These are phyloP conservation scores for Lagerstroemia speciosa DNA, from an alignment of 345 rosid species.

Conservation along the genomic window DNA sequence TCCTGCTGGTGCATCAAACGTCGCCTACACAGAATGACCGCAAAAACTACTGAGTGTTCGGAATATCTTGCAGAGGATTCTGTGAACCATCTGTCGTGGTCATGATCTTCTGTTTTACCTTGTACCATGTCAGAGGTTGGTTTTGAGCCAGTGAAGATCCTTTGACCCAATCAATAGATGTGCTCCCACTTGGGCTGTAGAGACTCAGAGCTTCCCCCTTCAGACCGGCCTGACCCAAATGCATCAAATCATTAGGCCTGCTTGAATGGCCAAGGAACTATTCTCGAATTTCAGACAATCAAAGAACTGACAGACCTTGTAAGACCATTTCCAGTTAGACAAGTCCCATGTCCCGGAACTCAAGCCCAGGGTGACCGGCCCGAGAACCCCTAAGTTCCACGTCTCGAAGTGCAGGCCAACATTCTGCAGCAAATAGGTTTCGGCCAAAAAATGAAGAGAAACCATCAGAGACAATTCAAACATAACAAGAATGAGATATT, in stretches of 20 bases:
- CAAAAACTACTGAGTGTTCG: slow-evolving; percentile 1
- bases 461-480: background rate
- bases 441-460: background rate
- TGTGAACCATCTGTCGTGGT: background rate
- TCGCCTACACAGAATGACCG: slow-evolving; percentile 34
- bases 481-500: background rate
- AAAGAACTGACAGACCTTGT: slow-evolving; percentile 54
- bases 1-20: slow-evolving; percentile 53
- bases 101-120: slow-evolving; percentile 25
- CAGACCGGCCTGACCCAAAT: slow-evolving; percentile 46
- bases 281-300: background rate
- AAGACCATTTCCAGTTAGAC: slow-evolving; percentile 81
- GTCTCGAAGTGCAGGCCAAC: slow-evolving; percentile 69
- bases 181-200: slow-evolving; percentile 50
- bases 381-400: slow-evolving; percentile 80
- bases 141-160: slow-evolving; percentile 47
- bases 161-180: slow-evolving; percentile 68
- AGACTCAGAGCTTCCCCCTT: slow-evolving; percentile 67
- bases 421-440: slow-evolving; percentile 37
- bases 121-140: slow-evolving; percentile 86
- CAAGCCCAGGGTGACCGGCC: slow-evolving; percentile 71
- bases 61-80: background rate
- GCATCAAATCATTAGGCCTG: background rate
- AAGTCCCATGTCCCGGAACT: slow-evolving; percentile 70
- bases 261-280: background rate